These are phyloP conservation scores for Eutrema japonicum DNA, from an alignment of 345 rosid species.

Conservation along the genomic window DNA sequence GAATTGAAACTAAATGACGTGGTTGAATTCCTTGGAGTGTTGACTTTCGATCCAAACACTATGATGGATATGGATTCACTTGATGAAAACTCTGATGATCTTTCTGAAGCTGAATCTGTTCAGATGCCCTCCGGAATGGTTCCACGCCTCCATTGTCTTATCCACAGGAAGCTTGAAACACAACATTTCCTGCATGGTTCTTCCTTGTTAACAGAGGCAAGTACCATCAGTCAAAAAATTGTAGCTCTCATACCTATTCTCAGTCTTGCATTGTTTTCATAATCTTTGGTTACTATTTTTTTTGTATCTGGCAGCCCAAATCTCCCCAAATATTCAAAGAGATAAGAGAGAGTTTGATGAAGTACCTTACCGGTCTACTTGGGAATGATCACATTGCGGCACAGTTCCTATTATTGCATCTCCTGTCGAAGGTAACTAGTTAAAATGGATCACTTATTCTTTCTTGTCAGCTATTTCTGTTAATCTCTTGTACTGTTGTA, in stretches of 20 bases:
- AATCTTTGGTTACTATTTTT: conserved; percentile 23
- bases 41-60: conserved; percentile 61
- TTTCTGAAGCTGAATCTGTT: conserved; percentile 55
- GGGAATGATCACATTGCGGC: conserved; percentile 86
- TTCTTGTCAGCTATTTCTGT: background rate
- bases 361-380: conserved; percentile 68
- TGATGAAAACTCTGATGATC: conserved; percentile 54
- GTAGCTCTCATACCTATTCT: background rate
- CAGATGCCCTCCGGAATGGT: conserved; percentile 72
- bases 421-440: conserved; percentile 66
- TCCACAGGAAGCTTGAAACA: conserved; percentile 76
- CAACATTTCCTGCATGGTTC: conserved; percentile 56
- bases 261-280: background rate
- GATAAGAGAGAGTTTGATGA: conserved; percentile 64
- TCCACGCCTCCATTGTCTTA: conserved; percentile 85
- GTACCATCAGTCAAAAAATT: background rate
- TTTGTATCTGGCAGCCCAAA: conserved; percentile 53
- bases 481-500: conserved; percentile 5
- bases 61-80: conserved; percentile 46
- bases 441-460: background rate
- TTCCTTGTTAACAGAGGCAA: conserved; percentile 65
- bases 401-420: conserved; percentile 74
- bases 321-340: conserved; percentile 60
- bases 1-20: conserved; percentile 87
- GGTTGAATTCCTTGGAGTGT: conserved; percentile 84